Evolutionary conservation across 768 basidiomycete genomes (phyloP), one percentile per base, ranked within the genome.

Genomic region (Russula abietina): DNA sequence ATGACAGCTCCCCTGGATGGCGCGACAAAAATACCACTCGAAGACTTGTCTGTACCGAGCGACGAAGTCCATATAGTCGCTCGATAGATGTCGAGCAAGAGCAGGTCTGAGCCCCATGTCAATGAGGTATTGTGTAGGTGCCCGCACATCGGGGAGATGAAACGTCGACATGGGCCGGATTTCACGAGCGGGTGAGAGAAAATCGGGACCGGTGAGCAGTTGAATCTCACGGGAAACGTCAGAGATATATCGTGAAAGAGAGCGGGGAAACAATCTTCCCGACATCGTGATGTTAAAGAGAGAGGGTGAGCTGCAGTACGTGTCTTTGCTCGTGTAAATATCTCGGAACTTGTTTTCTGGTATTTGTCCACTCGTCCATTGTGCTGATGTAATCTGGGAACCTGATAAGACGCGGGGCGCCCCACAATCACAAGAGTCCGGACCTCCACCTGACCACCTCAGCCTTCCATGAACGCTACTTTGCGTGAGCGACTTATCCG

Each of bases 381-480:
- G 62, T 63, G 57, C 43, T 62, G 30, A 58, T 30, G 12, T 63
- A n/a, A n/a, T n/a, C n/a, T n/a, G n/a, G n/a, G n/a, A n/a, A n/a
- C n/a, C n/a, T n/a, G n/a, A n/a, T n/a, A n/a, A n/a, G n/a, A n/a
- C n/a, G n/a, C n/a, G n/a, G n/a, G n/a, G n/a, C n/a, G n/a, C n/a
- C n/a, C n/a, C n/a, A n/a, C n/a, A n/a, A n/a, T n/a, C n/a, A n/a
- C n/a, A n/a, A n/a, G n/a, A n/a, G n/a, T n/a, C n/a, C n/a, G n/a
- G n/a, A n/a, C n/a, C n/a, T 11, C 9, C 32, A 9, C 1, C 32
- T 33, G n/a, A n/a, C 39, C 17, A 10, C 32, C 51, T 2, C 46
- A 10, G 19, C 4, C 61, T 36, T n/a, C 28, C 56, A 64, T 64
- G 62, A 22, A 58, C 12, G 26, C 50, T 24, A 49, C 57, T 14